Base-by-base conservation (phyloP, 1,139 yeast species). In the Candida sp. region DNA sequence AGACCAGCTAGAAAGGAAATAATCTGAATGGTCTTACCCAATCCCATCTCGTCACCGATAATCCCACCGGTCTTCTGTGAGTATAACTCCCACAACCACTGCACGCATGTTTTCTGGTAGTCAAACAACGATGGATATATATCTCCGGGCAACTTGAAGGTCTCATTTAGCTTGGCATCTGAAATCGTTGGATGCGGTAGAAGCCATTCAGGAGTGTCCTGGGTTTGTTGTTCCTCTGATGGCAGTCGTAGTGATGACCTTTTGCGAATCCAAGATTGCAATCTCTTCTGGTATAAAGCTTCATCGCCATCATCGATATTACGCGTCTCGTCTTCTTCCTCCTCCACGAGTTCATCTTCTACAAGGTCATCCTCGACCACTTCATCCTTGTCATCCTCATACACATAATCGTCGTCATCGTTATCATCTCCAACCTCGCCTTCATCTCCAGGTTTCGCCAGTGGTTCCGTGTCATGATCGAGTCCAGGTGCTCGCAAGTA, bases 31-130 rank as follows among this genome's bases (percentile, higher is more conserved):
- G 99, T 94, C 63, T 94, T 94, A 2, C 99, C 99, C 12, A 94
- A 70, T 0, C 99, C 99, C 99, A 94, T 94, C 67, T 94, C 99
- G 68, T 94, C 99, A 32, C 98, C 98, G 45, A 94, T 81, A 8
- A 94, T 94, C 0, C 99, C 99, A 1, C 99, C 99, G 2, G 94
- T 86, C 49, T 84, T 85, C 63, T 93, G 98, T 22, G 85, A 79
- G 61, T 90, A 88, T 22, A 94, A 75, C 62, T 94, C 99, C 91
- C 85, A 81, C 23, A 83, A 69, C 87, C 87, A 83, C 57, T 83
- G 94, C 0, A 88, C 94, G 55, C 98, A 92, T 0, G 99, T 94
- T 61, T 90, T 90, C 61, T 94, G 99, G 65, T 94, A 96, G 58
- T 91, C 96, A 65, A 94, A 94, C 11, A 94, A 72, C 7, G 93